phyloP scores from a whole-genome alignment of 495 filamentous ascomycete genomes.

The Podospora anserina region DNA sequence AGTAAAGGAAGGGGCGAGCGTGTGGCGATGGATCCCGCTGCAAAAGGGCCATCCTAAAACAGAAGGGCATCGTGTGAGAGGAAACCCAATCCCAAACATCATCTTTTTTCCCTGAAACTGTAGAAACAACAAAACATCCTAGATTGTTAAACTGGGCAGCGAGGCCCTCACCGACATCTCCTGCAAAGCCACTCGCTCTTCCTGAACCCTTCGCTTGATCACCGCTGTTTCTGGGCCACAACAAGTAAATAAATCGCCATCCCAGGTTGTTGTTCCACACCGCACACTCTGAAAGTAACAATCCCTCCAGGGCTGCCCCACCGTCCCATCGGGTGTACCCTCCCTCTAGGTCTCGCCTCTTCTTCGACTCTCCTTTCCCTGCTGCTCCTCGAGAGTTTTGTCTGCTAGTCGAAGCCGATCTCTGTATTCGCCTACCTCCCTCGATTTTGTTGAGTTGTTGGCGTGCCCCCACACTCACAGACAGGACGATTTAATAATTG shows the following conservation, averaged over 20 bases:
- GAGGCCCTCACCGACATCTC: background rate
- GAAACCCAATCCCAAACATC: no score
- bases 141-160: background rate
- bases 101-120: background rate
- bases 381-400: background rate
- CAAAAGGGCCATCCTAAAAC: conserved; percentile 6
- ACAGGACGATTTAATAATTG: conserved; percentile 1
- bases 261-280: background rate
- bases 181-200: background rate
- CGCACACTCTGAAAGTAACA: background rate
- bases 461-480: background rate
- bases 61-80: conserved; percentile 29
- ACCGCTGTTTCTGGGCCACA: background rate
- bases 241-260: background rate
- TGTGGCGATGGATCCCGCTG: background rate
- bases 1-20: background rate
- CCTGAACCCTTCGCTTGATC: background rate
- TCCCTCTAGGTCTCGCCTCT: background rate
- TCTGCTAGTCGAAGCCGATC: background rate
- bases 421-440: background rate
- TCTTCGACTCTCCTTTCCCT: background rate
- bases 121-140: no score
- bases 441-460: background rate
- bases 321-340: background rate
- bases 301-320: background rate